Percentiles rank a stretch among this genome's conserved stretches.
phyloP scores from a whole-genome alignment of 2,329 filamentous ascomycete species.

The Fusarium sp. region DNA sequence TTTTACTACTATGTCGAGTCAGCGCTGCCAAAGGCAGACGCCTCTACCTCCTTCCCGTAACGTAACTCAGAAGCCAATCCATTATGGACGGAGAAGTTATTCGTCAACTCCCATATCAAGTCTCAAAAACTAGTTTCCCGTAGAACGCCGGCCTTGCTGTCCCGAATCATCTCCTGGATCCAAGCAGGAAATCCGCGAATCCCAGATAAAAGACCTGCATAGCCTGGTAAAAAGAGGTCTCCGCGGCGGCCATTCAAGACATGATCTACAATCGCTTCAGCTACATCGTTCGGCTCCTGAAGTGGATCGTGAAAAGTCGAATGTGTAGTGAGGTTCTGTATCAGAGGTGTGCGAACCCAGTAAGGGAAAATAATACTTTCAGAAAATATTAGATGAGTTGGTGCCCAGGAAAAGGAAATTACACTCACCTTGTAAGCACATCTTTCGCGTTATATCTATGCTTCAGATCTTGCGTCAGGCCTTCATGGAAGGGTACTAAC shows the following conservation, averaged over 20 bases:
- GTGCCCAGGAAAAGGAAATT: accelerated
- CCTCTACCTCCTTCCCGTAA: not conserved
- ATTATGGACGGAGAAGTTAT: not conserved
- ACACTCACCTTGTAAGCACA: not conserved
- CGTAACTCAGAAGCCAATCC: not conserved
- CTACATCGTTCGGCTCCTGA: not conserved
- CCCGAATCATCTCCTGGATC: not conserved
- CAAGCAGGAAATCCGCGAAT: not conserved
- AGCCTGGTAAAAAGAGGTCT: not conserved
- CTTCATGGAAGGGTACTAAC: not conserved
- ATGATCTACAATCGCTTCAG: not conserved
- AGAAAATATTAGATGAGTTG: not conserved
- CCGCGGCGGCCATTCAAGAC: not conserved
- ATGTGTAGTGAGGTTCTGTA: not conserved
- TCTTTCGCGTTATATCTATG: not conserved
- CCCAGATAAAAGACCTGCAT: not conserved
- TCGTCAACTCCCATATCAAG: no score
- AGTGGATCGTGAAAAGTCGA: not conserved
- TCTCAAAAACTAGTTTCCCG: not conserved
- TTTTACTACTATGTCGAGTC: not conserved
- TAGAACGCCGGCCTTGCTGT: not conserved
- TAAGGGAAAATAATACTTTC: not conserved
- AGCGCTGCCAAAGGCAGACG: not conserved
- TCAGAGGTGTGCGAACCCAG: not conserved
- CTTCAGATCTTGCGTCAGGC: not conserved